phyloP scores from a whole-genome alignment of 106 monocot genomes.

The Amphibolis antarctica region DNA sequence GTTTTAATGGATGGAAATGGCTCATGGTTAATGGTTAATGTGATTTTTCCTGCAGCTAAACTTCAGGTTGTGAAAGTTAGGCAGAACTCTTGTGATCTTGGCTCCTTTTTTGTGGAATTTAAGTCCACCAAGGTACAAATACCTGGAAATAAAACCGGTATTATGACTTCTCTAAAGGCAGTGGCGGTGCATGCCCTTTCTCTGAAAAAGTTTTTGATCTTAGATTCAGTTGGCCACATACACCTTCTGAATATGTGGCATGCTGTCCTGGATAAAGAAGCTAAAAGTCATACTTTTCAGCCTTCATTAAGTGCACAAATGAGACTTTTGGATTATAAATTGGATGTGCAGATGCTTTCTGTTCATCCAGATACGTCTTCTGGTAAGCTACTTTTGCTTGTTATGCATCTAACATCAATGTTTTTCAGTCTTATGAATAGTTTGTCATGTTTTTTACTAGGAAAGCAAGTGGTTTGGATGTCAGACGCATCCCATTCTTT shows the following conservation, averaged over 20 bases:
- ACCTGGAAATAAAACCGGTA: slow-evolving; percentile 10
- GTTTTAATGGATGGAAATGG: too few species aligned
- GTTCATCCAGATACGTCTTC: slow-evolving; percentile 37
- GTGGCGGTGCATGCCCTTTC: slow-evolving; percentile 49
- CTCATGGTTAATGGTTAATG: too few species aligned
- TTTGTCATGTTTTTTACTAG: slow-evolving; percentile 10
- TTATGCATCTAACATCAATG: neutral
- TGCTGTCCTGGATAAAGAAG: slow-evolving; percentile 17
- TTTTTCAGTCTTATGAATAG: slow-evolving; percentile 24
- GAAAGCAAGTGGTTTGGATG: slow-evolving; percentile 13
- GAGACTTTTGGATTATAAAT: slow-evolving; percentile 29
- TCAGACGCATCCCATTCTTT: slow-evolving; percentile 20
- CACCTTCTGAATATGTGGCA: slow-evolving; percentile 41
- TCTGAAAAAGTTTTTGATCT: slow-evolving; percentile 55
- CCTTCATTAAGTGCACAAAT: slow-evolving; percentile 17
- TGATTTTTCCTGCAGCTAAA: slow-evolving; percentile 40
- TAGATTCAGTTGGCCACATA: slow-evolving; percentile 71
- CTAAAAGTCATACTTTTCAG: neutral
- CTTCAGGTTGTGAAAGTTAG: slow-evolving; percentile 43
- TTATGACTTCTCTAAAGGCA: slow-evolving; percentile 31
- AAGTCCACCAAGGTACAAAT: slow-evolving; percentile 7
- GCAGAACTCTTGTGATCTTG: slow-evolving; percentile 46
- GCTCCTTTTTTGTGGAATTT: slow-evolving; percentile 37
- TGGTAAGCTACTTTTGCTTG: slow-evolving; percentile 31
- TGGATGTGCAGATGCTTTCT: slow-evolving; percentile 64